Conservation (phyloP, 1,284 basidiomycete genomes). For the Kalmanozyma brasiliensis region DNA sequence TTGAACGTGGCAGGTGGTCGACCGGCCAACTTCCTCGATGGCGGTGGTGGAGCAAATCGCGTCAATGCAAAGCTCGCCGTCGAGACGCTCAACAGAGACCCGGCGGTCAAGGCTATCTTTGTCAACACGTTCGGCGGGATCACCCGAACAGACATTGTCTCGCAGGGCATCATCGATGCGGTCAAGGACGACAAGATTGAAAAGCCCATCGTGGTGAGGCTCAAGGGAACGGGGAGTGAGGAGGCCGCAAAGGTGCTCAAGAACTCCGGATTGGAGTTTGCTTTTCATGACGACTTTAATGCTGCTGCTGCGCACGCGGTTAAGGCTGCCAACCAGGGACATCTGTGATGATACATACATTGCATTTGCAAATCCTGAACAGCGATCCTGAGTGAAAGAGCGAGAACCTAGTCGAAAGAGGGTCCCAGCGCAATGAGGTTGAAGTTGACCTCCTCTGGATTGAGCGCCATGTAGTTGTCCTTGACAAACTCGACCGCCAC, state of each 20-base stretch:
- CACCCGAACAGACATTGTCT: conserved; percentile 52
- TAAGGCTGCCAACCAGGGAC: conserved; percentile 40
- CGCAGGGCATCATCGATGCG: conserved; percentile 56
- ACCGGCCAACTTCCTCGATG: conserved; percentile 59
- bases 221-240: conserved; percentile 53
- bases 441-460: conserved; percentile 62
- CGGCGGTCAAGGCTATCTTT: conserved; percentile 55
- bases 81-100: conserved; percentile 53
- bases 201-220: conserved; percentile 51
- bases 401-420: conserved; percentile 20
- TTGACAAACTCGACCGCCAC: conserved; percentile 55
- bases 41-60: conserved; percentile 54
- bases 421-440: conserved; percentile 64
- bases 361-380: too few relatives aligned
- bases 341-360: conserved; percentile 10
- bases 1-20: conserved; percentile 45
- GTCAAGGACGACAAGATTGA: conserved; percentile 50
- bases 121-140: conserved; percentile 59
- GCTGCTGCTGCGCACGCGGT: conserved; percentile 54
- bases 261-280: conserved; percentile 38
- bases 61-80: conserved; percentile 53
- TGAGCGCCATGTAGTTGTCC: conserved; percentile 59
- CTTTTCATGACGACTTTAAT: conserved; percentile 55
- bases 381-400: too few relatives aligned
- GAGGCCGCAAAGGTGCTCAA: conserved; percentile 44